Evolutionary conservation across 129 eudicot genomes (phyloP), one percentile per base, ranked within the genome.

Genomic region (Flaveria sonorensis): DNA sequence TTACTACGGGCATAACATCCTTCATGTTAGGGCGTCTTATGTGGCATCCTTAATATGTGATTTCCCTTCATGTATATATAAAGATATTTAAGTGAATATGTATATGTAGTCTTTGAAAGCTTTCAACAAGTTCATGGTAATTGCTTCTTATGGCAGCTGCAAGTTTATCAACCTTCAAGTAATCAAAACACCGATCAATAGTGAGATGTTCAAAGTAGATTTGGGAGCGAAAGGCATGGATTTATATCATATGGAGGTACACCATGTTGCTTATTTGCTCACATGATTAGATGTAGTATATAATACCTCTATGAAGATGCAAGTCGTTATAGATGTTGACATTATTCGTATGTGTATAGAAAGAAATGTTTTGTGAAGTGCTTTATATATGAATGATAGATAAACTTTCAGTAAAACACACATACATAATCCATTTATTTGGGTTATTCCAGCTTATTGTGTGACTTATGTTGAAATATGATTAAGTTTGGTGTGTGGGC

Each of bases 161-260:
- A 73, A 80, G 51, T 48, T 74, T 82, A 42, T 61, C 83, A 21
- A 43, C 77, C 57, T 56, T 74, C 11, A 85, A 91, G 77, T 65
- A 82, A 57, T 85, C 86, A 12, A 92, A 85, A 63, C 78, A 82
- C 1, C 62, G 87, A 30, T 79, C 88, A 6, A 48, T 81, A 10
- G 77, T 86, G 32, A 60, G 90, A 66, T 89, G 89, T 76, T 77
- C 96, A 47, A 89, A 86, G 89, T 93, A 86, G 72, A 57, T 89
- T 0, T 63, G 85, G 45, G 85, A 89, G 70, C 93, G 86, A n/a
- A 81, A 87, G 60, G 93, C 93, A 2, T 80, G 92, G 26, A 87
- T 92, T 68, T 92, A 92, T 71, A 92, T 92, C 74, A 84, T 89
- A 57, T 92, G 97, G 96, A 88, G 93, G 81, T 92, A 96, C 70